Evolutionary conservation across 2,329 filamentous ascomycete genomes (phyloP).

Genomic region (Xylaria sp.): DNA sequence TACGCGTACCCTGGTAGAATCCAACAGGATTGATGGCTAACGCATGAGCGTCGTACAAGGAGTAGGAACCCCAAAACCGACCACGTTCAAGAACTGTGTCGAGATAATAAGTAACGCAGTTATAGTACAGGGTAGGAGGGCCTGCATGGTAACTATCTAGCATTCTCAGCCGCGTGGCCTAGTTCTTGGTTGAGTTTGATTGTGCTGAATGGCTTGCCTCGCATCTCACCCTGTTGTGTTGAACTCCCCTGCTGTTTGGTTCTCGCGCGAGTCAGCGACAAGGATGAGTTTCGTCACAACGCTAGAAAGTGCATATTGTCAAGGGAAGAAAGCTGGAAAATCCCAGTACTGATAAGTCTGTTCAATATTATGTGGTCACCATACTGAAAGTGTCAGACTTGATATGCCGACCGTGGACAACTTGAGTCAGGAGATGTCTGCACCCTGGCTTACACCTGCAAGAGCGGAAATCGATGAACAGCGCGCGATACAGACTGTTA

Average conservation of each 20-base stretch:
- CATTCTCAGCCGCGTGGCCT: background rate
- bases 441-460: background rate
- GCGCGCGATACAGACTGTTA: slow-evolving; percentile 6
- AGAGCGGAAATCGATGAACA: background rate
- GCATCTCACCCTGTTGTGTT: background rate
- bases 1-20: too few species aligned
- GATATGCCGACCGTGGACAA: background rate
- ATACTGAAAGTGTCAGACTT: background rate
- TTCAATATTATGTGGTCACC: background rate
- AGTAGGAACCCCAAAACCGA: background rate
- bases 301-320: background rate
- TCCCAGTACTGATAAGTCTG: background rate
- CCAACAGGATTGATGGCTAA: too few species aligned
- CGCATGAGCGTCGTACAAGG: too few species aligned
- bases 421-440: background rate
- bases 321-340: background rate
- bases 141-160: background rate
- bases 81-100: background rate
- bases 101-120: background rate
- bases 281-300: background rate
- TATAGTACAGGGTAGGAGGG: background rate
- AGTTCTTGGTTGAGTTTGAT: background rate
- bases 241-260: background rate
- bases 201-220: background rate
- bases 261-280: slow-evolving; percentile 1